These are phyloP conservation scores for Cnidoscolus chayamansa DNA, from an alignment of 441 rosid genomes.

Conservation along the genomic window DNA sequence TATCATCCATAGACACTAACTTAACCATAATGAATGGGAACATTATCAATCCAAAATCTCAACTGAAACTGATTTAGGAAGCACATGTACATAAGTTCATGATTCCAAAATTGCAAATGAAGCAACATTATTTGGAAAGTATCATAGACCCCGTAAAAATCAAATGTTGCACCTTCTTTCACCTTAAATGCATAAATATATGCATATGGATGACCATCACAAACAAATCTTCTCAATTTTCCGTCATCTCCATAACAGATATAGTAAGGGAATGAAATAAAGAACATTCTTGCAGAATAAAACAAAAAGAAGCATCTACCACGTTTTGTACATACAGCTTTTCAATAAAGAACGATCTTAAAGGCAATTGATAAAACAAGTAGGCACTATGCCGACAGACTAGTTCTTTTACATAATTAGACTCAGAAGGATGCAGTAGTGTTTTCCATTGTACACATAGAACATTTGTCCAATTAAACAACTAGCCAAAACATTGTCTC, in stretches of 20 bases:
- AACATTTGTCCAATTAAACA: neutral
- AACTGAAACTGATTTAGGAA: too few relatives aligned
- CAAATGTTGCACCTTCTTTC: neutral
- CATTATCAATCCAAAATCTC: neutral
- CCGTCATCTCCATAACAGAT: neutral
- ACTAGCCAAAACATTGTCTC: neutral
- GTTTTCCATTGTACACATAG: too few relatives aligned
- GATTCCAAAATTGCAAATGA: neutral
- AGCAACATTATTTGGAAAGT: neutral
- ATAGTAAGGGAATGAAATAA: too few relatives aligned
- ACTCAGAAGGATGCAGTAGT: neutral
- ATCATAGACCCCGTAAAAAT: neutral
- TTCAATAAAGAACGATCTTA: neutral
- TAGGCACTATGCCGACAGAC: neutral
- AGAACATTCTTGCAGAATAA: neutral
- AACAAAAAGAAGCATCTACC: neutral
- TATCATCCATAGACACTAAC: neutral
- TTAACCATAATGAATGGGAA: neutral
- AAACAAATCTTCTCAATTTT: neutral
- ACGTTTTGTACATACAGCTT: neutral
- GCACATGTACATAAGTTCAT: too few relatives aligned
- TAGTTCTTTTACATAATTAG: neutral
- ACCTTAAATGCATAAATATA: neutral
- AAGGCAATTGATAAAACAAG: neutral
- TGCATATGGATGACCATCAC: neutral